Evolutionary conservation across 2,329 filamentous ascomycete species (phyloP).

Genomic region (Bipolaris victoriae): DNA sequence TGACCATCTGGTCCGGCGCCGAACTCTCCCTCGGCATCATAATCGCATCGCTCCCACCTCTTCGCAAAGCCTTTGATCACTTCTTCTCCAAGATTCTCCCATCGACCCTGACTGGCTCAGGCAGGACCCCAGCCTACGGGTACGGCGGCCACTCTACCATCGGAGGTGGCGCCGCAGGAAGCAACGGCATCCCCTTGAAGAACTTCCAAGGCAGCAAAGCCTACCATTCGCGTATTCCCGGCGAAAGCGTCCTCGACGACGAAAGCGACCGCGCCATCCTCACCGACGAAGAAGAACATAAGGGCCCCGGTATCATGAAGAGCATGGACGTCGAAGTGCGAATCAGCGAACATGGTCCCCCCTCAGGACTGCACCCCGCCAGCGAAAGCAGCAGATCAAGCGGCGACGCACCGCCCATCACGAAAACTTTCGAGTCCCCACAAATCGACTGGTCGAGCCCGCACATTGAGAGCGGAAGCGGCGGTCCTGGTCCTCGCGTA

Average conservation of each 20-base stretch:
- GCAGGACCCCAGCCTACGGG: constrained; percentile 19
- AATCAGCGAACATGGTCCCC: constrained; percentile 15
- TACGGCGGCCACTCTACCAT: constrained; percentile 17
- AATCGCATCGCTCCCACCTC: constrained; percentile 33
- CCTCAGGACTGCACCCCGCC: not conserved
- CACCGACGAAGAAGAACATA: constrained; percentile 26
- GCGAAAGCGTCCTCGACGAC: constrained; percentile 33
- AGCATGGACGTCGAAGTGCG: constrained; percentile 34
- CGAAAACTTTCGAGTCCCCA: not conserved
- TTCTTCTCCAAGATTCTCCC: constrained; percentile 28
- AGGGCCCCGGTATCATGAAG: constrained; percentile 30
- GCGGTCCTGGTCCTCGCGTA: no score
- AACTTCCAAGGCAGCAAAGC: constrained; percentile 27
- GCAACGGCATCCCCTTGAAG: constrained; percentile 20
- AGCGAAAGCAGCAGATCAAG: not conserved
- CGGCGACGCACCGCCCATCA: not conserved
- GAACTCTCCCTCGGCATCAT: constrained; percentile 33
- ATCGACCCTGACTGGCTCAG: constrained; percentile 15
- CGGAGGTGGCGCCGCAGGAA: not conserved
- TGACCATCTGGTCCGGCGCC: constrained; percentile 35
- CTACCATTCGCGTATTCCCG: constrained; percentile 27
- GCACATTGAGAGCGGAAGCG: not conserved
- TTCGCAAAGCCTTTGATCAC: constrained; percentile 34
- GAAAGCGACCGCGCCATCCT: constrained; percentile 38
- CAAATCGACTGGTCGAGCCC: not conserved